phyloP scores from a whole-genome alignment of 352 stramenopile species.

The Globisporangium polare region DNA sequence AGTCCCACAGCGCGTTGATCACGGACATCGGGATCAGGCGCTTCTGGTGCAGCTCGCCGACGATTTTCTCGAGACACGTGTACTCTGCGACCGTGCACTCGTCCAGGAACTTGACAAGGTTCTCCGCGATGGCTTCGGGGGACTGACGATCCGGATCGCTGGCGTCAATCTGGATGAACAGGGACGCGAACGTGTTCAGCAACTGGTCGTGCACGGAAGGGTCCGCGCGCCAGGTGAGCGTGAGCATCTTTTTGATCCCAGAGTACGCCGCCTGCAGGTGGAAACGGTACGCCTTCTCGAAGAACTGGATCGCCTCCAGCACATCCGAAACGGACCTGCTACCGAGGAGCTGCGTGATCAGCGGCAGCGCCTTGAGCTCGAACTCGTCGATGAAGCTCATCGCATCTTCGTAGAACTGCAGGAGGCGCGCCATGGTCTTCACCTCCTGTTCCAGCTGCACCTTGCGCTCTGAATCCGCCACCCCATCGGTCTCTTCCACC shows the following conservation, averaged over 20 bases:
- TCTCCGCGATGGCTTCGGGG: slow-evolving; percentile 50
- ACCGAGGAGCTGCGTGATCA: slow-evolving; percentile 85
- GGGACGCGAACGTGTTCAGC: slow-evolving; percentile 71
- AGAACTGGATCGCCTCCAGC: slow-evolving; percentile 92
- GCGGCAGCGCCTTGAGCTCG: slow-evolving; percentile 66
- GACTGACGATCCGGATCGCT: slow-evolving; percentile 37
- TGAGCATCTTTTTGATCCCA: slow-evolving; percentile 90
- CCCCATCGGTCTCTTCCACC: not conserved
- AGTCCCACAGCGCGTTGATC: slow-evolving; percentile 67
- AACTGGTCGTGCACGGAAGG: slow-evolving; percentile 89
- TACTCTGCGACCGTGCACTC: slow-evolving; percentile 75
- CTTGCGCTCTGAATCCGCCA: slow-evolving; percentile 35
- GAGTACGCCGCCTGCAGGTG: slow-evolving; percentile 84
- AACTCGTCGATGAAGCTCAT: slow-evolving; percentile 92
- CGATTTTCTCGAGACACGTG: slow-evolving; percentile 73
- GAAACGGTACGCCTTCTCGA: slow-evolving; percentile 90
- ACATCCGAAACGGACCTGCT: slow-evolving; percentile 92
- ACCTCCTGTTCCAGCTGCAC: slow-evolving; percentile 63
- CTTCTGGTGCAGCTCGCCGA: slow-evolving; percentile 56
- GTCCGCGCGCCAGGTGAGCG: slow-evolving; percentile 90
- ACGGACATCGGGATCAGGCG: slow-evolving; percentile 58
- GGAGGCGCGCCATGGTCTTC: slow-evolving; percentile 64
- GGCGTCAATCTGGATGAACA: slow-evolving; percentile 58
- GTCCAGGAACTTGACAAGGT: slow-evolving; percentile 71
- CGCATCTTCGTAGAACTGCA: slow-evolving; percentile 92